phyloP scores from a whole-genome alignment of 257 asterid genomes.

The Salvia splendens region DNA sequence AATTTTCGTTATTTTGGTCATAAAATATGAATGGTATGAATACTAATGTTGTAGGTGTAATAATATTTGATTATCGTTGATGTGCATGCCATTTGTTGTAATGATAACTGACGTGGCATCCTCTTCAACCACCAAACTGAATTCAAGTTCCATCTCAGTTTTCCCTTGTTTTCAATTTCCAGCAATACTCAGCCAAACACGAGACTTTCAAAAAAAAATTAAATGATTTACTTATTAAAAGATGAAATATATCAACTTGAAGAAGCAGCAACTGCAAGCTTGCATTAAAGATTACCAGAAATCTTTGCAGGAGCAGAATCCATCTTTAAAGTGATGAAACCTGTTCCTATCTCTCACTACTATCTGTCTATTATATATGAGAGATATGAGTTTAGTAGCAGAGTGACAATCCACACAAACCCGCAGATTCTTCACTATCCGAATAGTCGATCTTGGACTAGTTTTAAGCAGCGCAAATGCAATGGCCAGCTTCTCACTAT shows the following conservation, averaged over 20 bases:
- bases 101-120: slow-evolving; percentile 39
- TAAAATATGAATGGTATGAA: too few relatives aligned
- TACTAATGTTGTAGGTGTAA: slow-evolving; percentile 3
- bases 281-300: slow-evolving; percentile 39
- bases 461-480: slow-evolving; percentile 64
- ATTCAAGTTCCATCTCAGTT: too few relatives aligned
- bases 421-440: slow-evolving; percentile 54
- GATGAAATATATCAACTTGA: too few relatives aligned
- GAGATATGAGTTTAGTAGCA: slow-evolving; percentile 54
- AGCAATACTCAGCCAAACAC: too few relatives aligned
- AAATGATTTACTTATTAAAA: too few relatives aligned
- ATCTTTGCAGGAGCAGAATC: slow-evolving; percentile 54
- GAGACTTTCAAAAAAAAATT: too few relatives aligned
- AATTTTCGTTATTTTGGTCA: too few relatives aligned
- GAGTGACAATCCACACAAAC: slow-evolving; percentile 64
- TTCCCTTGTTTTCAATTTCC: too few relatives aligned
- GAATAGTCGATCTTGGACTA: slow-evolving; percentile 41
- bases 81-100: background rate
- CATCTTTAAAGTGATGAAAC: slow-evolving; percentile 57
- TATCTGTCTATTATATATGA: slow-evolving; percentile 52
- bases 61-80: slow-evolving; percentile 6
- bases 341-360: slow-evolving; percentile 58
- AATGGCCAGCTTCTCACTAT: slow-evolving; percentile 61
- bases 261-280: too few relatives aligned
- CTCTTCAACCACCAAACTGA: background rate